Evolutionary conservation across 768 basidiomycete species (phyloP), one percentile per base, ranked within the genome.

Genomic region (Royoungia palumana): DNA sequence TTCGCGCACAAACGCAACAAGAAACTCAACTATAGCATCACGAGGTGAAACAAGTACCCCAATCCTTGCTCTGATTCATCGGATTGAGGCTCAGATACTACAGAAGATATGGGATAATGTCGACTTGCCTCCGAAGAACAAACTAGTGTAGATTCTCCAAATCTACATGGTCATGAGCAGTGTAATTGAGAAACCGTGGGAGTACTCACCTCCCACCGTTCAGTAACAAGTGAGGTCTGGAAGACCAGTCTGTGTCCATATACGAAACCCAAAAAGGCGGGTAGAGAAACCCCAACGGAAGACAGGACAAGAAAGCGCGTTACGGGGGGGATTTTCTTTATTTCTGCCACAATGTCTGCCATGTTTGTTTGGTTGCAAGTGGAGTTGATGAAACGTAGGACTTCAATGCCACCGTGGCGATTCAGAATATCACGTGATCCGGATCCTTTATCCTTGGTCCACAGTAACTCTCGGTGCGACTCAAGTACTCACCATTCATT

Each of bases 281-380:
- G 77, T 2, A 83, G 19, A 0, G 89, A 80, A 34, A 89, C 71
- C 0, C 68, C 80, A 3, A 88, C 60, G 2, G 81, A 78, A 2
- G 87, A 85, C 19, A 69, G 71, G 49, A 79, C 75, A 6, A 89
- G 64, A 47, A 83, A 81, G 27, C 91, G 81, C 6, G 91, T 92
- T 32, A 94, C 84, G 28, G 86, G 85, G 0, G 91, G 90, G 1
- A 93, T 88, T 71, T 89, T 91, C 58, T 75, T 79, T 44, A 92
- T 66, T 70, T 91, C 86, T 19, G 78, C 72, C 3, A 76, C 20
- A 32, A 82, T 60, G 16, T 72, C 69, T 43, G 76, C 69, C 79
- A 80, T 80, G n/a, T 44, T 49, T 45, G 36, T 48, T 14, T 49
- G 47, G 36, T 48, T 14, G 36, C 21, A 21, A 30, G 22, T 9